phyloP scores from a whole-genome alignment of 2,329 filamentous ascomycete genomes.

The Fusarium praegraminearum region DNA sequence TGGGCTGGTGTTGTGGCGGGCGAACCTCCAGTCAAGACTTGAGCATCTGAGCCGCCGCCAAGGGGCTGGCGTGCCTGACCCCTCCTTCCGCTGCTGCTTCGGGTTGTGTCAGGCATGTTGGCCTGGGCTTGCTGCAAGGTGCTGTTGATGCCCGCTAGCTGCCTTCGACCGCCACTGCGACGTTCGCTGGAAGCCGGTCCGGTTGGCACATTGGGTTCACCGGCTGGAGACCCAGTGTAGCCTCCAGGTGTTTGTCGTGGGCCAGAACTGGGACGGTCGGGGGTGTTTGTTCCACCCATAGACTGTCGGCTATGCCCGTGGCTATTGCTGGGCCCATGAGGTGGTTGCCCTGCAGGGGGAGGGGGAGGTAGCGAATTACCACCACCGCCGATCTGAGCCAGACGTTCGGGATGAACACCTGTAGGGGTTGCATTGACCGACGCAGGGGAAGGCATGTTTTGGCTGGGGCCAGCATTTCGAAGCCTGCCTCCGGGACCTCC shows the following conservation, averaged over 20 bases:
- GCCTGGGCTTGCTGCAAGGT: constrained; percentile 65
- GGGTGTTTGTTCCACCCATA: constrained; percentile 48
- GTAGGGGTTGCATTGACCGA: constrained; percentile 46
- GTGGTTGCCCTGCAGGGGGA: constrained; percentile 51
- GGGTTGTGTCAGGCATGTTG: constrained; percentile 55
- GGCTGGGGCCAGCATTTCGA: constrained; percentile 52
- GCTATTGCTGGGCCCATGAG: constrained; percentile 35
- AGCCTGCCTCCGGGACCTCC: constrained; percentile 56
- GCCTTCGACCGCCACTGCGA: constrained; percentile 60
- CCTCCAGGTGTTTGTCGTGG: constrained; percentile 44
- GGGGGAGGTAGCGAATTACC: constrained; percentile 46
- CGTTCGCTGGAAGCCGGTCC: constrained; percentile 55
- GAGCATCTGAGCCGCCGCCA: constrained; percentile 67
- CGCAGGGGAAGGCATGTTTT: constrained; percentile 43
- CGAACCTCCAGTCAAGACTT: constrained; percentile 67
- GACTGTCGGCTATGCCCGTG: constrained; percentile 49
- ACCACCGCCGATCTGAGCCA: constrained; percentile 60
- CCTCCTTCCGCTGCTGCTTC: constrained; percentile 53
- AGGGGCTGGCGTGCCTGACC: constrained; percentile 58
- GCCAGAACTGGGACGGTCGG: constrained; percentile 47
- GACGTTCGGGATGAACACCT: constrained; percentile 64
- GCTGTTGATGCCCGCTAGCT: constrained; percentile 70
- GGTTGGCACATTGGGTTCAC: constrained; percentile 51
- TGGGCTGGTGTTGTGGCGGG: constrained; percentile 62
- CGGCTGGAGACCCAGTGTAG: constrained; percentile 41